phyloP scores from a whole-genome alignment of 345 rosid genomes.

The Eucalyptus coolabah region DNA sequence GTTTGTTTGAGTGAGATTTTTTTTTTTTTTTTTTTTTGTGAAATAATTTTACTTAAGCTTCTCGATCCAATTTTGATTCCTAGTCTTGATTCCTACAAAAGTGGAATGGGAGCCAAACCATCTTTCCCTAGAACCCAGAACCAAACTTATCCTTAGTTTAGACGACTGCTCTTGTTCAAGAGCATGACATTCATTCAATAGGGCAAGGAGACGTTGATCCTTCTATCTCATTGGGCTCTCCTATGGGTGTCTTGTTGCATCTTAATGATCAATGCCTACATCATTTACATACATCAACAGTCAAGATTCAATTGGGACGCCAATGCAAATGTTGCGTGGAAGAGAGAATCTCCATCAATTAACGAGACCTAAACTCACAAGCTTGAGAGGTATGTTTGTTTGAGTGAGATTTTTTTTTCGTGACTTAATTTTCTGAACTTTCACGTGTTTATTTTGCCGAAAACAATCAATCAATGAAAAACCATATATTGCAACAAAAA shows the following conservation, averaged over 20 bases:
- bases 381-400: background rate
- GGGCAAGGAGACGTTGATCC: background rate
- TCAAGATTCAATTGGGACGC: rapidly evolving
- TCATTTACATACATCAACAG: rapidly evolving
- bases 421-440: rapidly evolving
- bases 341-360: background rate
- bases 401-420: background rate
- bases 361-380: background rate
- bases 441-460: rapidly evolving
- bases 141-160: no score
- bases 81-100: no score
- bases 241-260: background rate
- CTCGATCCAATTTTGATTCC: no score
- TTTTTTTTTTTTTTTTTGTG: no score
- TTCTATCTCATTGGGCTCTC: background rate
- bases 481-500: no score
- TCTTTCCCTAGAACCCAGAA: rapidly evolving
- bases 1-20: no score
- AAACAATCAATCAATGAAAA: background rate
- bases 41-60: no score
- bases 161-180: background rate
- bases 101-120: no score
- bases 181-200: background rate
- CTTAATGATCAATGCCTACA: rapidly evolving
- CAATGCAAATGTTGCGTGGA: background rate